Evolutionary conservation across 2,329 filamentous ascomycete genomes (phyloP).

Genomic region (Colletotrichum sp.): DNA sequence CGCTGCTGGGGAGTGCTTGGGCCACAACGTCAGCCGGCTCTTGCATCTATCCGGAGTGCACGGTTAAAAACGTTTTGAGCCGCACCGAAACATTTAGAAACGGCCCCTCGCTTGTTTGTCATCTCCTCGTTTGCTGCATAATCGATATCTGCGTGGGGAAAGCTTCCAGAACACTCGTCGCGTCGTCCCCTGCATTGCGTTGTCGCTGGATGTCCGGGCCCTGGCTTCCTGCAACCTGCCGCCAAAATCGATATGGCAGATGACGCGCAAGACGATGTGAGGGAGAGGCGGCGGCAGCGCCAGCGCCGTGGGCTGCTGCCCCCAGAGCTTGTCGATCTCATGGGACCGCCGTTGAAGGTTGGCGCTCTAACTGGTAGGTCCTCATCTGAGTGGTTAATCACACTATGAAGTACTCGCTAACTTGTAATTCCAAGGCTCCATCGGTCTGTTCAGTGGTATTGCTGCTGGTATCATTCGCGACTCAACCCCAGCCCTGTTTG

Average conservation of each 20-base stretch:
- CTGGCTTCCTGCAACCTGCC: neutral
- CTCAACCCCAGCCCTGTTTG: slow-evolving; percentile 71
- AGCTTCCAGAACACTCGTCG: neutral
- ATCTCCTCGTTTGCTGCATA: slow-evolving; percentile 5
- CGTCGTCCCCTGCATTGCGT: neutral
- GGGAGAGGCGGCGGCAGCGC: slow-evolving; percentile 22
- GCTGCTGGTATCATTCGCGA: slow-evolving; percentile 75
- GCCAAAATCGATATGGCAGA: slow-evolving; percentile 23
- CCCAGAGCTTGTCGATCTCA: slow-evolving; percentile 47
- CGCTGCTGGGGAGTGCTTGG: neutral
- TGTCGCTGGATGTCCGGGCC: neutral
- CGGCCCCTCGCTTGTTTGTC: neutral
- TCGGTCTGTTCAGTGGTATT: slow-evolving; percentile 70
- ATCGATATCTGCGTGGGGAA: neutral
- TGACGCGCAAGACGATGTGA: neutral
- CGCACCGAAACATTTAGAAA: slow-evolving; percentile 14
- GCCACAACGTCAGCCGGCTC: neutral
- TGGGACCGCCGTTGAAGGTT: slow-evolving; percentile 60
- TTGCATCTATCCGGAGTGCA: slow-evolving; percentile 7
- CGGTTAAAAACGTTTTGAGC: slow-evolving; percentile 5
- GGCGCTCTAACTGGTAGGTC: slow-evolving; percentile 63
- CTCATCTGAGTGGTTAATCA: too few relatives aligned
- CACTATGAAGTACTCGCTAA: too few relatives aligned
- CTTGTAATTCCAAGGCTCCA: too few relatives aligned
- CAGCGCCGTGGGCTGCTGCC: slow-evolving; percentile 43